These are phyloP conservation scores for Cercospora sesami DNA, from an alignment of 2,329 filamentous ascomycete genomes.

Conservation along the genomic window DNA sequence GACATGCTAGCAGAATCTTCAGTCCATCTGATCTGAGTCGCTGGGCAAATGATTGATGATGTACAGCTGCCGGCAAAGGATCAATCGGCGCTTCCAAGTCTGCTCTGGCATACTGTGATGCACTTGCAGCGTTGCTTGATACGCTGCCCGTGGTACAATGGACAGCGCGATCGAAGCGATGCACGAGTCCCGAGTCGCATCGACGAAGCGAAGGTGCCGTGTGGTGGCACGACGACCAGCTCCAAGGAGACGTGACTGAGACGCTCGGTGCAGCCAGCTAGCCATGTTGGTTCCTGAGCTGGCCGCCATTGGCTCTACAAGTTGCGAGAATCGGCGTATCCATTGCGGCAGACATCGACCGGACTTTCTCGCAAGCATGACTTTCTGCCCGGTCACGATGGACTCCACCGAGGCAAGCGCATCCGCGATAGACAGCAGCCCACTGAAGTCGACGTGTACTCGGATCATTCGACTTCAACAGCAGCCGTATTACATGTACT, in stretches of 20 bases:
- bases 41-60: background rate
- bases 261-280: background rate
- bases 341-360: background rate
- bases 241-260: background rate
- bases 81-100: background rate
- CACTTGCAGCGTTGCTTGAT: background rate
- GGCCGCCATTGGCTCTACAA: background rate
- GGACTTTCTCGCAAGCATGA: background rate
- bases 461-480: no score
- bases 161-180: background rate
- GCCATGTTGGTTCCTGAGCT: background rate
- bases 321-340: background rate
- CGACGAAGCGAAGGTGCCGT: background rate
- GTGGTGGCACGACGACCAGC: background rate
- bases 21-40: background rate
- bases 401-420: background rate
- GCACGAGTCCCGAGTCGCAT: background rate
- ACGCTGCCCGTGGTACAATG: background rate
- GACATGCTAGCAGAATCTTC: background rate
- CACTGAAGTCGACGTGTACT: no score
- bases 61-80: background rate
- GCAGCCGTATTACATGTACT: no score
- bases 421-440: background rate
- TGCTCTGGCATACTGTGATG: background rate
- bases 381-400: background rate